Evolutionary conservation across 495 filamentous ascomycete species (phyloP).

Genomic region (Penicillium nucicola): DNA sequence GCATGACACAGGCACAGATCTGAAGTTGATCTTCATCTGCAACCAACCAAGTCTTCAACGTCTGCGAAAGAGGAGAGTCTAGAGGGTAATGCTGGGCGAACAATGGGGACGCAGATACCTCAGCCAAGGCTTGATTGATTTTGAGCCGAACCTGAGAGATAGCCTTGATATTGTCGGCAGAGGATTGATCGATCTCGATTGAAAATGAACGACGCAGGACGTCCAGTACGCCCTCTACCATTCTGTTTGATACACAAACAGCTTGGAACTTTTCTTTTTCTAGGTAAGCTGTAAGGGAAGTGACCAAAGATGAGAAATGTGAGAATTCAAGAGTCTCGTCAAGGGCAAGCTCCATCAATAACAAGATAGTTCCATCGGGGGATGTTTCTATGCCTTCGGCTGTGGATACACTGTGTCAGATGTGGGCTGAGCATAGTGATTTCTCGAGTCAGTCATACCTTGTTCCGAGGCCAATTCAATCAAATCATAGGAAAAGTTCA

Average conservation of each 20-base stretch:
- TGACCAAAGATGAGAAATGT: slow-evolving; percentile 33
- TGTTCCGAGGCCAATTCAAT: slow-evolving; percentile 41
- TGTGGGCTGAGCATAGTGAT: not conserved
- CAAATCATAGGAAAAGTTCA: slow-evolving; percentile 39
- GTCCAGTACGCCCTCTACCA: slow-evolving; percentile 30
- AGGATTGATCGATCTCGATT: slow-evolving; percentile 24
- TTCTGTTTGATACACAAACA: slow-evolving; percentile 32
- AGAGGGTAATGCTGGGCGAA: slow-evolving; percentile 54
- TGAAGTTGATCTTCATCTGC: slow-evolving; percentile 56
- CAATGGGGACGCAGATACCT: slow-evolving; percentile 56
- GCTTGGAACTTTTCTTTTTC: slow-evolving; percentile 41
- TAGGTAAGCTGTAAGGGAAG: slow-evolving; percentile 31
- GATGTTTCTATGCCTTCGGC: slow-evolving; percentile 36
- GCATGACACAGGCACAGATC: slow-evolving; percentile 69
- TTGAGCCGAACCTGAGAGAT: slow-evolving; percentile 52
- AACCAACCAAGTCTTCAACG: slow-evolving; percentile 54
- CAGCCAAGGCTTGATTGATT: slow-evolving; percentile 57
- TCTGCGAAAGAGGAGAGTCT: slow-evolving; percentile 44
- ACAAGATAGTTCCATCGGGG: slow-evolving; percentile 38
- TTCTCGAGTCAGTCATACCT: slow-evolving; percentile 22
- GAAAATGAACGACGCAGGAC: slow-evolving; percentile 31
- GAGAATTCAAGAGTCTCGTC: slow-evolving; percentile 20
- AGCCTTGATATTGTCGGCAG: slow-evolving; percentile 46
- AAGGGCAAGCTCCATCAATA: slow-evolving; percentile 33
- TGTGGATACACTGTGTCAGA: slow-evolving; percentile 11